Conservation (phyloP, 129 eudicot genomes). For the Flaveria ramosissima region DNA sequence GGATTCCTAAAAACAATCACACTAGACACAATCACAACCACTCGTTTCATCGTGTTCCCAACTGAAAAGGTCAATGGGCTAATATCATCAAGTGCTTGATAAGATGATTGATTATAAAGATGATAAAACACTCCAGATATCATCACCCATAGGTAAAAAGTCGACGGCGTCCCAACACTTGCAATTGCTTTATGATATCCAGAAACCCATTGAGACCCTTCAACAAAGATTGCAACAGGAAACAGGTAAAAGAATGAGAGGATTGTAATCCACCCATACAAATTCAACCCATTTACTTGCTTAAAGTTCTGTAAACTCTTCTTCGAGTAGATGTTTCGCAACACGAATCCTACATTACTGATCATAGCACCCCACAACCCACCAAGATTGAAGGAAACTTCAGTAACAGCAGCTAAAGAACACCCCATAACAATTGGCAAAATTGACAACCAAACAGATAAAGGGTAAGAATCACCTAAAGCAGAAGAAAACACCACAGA, state of each 20-base stretch:
- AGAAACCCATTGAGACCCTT: slow-evolving; percentile 92
- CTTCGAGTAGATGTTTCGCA: slow-evolving; percentile 90
- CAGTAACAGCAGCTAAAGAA: slow-evolving; percentile 92
- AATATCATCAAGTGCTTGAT: slow-evolving; percentile 96
- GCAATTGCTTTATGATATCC: slow-evolving; percentile 91
- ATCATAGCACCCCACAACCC: slow-evolving; percentile 98
- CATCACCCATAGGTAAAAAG: slow-evolving; percentile 87
- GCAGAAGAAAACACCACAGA: slow-evolving; percentile 81
- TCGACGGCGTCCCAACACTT: slow-evolving; percentile 58
- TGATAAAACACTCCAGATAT: slow-evolving; percentile 90
- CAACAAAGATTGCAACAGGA: slow-evolving; percentile 87
- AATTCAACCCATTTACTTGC: slow-evolving; percentile 90
- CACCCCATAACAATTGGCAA: slow-evolving; percentile 93
- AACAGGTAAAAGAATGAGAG: slow-evolving; percentile 73
- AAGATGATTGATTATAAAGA: slow-evolving; percentile 88
- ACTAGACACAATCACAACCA: slow-evolving; percentile 86
- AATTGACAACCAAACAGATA: slow-evolving; percentile 82
- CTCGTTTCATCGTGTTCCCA: slow-evolving; percentile 97
- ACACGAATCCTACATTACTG: slow-evolving; percentile 91
- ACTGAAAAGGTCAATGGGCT: slow-evolving; percentile 92
- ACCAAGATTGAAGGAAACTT: slow-evolving; percentile 88
- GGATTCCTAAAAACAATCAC: slow-evolving; percentile 91
- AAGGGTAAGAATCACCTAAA: slow-evolving; percentile 74
- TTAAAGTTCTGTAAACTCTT: slow-evolving; percentile 82
- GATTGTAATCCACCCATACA: slow-evolving; percentile 89